phyloP scores from a whole-genome alignment of 2,329 filamentous ascomycete species.

The Penicillium freii region DNA sequence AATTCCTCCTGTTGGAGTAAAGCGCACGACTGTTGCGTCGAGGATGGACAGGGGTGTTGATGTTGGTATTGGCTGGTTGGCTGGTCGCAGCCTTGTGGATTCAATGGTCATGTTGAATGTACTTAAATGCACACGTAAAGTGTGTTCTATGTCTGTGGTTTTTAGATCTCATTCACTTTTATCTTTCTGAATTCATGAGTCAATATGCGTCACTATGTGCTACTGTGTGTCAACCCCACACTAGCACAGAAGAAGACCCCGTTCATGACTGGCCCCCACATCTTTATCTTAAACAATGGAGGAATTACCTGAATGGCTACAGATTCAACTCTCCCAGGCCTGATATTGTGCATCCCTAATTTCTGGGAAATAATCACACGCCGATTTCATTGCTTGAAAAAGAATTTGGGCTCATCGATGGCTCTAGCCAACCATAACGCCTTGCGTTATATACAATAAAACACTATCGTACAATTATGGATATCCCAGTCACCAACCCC shows the following conservation, averaged over 20 bases:
- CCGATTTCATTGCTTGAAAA: too few relatives aligned
- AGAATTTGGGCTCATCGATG: background rate
- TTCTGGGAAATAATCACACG: too few relatives aligned
- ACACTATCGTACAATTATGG: background rate
- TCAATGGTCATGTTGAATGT: constrained; percentile 5
- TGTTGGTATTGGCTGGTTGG: background rate
- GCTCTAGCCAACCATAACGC: background rate
- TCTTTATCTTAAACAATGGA: background rate
- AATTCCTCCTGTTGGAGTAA: constrained; percentile 10
- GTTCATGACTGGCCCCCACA: too few relatives aligned
- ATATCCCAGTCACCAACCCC: background rate
- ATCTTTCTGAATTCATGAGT: background rate
- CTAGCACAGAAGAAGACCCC: background rate
- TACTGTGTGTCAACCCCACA: background rate
- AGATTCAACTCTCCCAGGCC: too few relatives aligned
- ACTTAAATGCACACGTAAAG: background rate
- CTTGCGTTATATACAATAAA: background rate
- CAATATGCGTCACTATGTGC: background rate
- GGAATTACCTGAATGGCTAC: too few relatives aligned
- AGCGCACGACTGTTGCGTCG: constrained; percentile 14
- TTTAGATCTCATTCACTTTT: background rate
- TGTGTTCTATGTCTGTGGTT: background rate
- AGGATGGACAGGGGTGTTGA: constrained; percentile 12
- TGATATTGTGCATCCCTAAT: too few relatives aligned
- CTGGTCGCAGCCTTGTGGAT: background rate